These are phyloP conservation scores for Gossypium herbaceum DNA, from an alignment of 345 rosid genomes.

Conservation along the genomic window DNA sequence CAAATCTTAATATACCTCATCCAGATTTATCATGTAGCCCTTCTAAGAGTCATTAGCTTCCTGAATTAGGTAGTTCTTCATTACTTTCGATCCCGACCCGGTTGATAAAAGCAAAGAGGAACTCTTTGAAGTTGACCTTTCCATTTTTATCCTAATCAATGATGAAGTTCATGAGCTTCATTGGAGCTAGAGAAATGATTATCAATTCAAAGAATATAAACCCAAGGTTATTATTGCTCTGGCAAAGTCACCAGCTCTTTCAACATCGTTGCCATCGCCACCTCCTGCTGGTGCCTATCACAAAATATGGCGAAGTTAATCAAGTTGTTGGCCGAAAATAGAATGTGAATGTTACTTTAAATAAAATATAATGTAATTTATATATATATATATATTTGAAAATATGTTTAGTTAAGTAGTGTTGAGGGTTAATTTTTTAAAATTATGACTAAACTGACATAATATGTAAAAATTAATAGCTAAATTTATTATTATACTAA, in stretches of 20 bases:
- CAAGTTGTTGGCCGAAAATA: constrained; percentile 35
- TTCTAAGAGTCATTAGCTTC: constrained; percentile 14
- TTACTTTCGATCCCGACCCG: constrained; percentile 68
- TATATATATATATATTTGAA: too few relatives aligned
- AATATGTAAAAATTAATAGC: fast-evolving
- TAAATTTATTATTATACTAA: too few relatives aligned
- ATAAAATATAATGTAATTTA: too few relatives aligned
- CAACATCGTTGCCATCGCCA: constrained; percentile 29
- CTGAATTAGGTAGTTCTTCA: constrained; percentile 20
- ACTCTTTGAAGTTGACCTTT: constrained; percentile 70
- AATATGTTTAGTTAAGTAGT: too few relatives aligned
- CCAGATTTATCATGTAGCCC: not conserved
- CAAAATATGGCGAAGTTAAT: constrained; percentile 30
- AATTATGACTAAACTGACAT: too few relatives aligned
- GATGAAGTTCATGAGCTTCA: constrained; percentile 18
- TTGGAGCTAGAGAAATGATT: constrained; percentile 21
- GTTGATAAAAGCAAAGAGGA: constrained; percentile 65
- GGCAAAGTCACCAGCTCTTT: constrained; percentile 24
- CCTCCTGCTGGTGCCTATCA: constrained; percentile 25
- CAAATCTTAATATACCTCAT: constrained; percentile 21
- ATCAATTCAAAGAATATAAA: constrained; percentile 30
- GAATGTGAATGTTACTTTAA: not conserved
- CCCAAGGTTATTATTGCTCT: constrained; percentile 40
- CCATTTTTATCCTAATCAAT: constrained; percentile 72
- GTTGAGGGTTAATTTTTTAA: too few relatives aligned